Evolutionary conservation across 768 basidiomycete species (phyloP).

Genomic region (Pleurotus giganteus): DNA sequence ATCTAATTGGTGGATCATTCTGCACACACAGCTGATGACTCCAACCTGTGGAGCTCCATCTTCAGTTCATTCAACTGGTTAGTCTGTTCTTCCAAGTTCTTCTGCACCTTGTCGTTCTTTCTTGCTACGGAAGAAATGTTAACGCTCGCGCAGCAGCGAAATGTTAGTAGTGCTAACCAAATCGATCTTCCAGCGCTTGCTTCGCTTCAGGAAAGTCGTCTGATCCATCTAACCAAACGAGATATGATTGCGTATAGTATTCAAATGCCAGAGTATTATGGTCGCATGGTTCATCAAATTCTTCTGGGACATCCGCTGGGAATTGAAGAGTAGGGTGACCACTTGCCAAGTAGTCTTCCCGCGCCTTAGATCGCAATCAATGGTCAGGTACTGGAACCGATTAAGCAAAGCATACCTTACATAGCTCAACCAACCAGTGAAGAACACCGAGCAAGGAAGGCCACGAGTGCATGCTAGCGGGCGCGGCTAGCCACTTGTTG

Average conservation of each 20-base stretch:
- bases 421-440: constrained; percentile 89
- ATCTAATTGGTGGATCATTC: background rate
- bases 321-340: constrained; percentile 69
- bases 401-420: constrained; percentile 56
- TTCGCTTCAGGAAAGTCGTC: constrained; percentile 74
- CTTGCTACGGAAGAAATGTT: constrained; percentile 41
- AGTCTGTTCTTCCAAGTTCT: constrained; percentile 59
- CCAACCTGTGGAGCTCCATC: constrained; percentile 55
- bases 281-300: constrained; percentile 72
- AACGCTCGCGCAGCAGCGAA: constrained; percentile 5
- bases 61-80: constrained; percentile 44
- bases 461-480: constrained; percentile 93
- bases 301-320: constrained; percentile 59
- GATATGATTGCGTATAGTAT: constrained; percentile 67
- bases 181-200: constrained; percentile 68
- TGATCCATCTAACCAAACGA: constrained; percentile 60
- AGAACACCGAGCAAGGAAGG: constrained; percentile 82
- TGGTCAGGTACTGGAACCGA: background rate
- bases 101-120: constrained; percentile 67
- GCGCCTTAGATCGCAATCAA: constrained; percentile 15
- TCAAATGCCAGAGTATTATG: constrained; percentile 78
- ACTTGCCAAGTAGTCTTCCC: constrained; percentile 49
- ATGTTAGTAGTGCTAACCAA: constrained; percentile 46
- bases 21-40: constrained; percentile 53
- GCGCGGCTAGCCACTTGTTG: constrained; percentile 83